Evolutionary conservation across 192 early-diverging fungal genomes (phyloP).

Genomic region (Coemansia erecta): DNA sequence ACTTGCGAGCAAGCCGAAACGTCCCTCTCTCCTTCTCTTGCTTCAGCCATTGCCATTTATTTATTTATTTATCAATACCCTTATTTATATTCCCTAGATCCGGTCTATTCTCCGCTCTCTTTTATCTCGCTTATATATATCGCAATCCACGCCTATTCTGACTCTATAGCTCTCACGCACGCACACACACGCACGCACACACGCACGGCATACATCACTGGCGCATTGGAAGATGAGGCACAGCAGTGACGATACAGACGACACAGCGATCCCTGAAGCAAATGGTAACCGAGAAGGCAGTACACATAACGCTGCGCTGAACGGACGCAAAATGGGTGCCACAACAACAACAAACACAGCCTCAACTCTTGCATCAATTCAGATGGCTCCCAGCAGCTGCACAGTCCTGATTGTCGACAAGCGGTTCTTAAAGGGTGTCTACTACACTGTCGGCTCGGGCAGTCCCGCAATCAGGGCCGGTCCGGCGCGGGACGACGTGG

Average conservation of each 20-base stretch:
- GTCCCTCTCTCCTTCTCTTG: background rate
- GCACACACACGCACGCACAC: background rate
- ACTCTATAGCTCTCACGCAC: background rate
- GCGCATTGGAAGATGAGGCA: background rate
- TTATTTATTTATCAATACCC: background rate
- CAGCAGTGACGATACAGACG: conserved; percentile 7
- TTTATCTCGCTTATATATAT: too few species aligned
- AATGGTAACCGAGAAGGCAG: background rate
- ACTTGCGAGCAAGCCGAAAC: too few species aligned
- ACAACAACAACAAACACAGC: conserved; percentile 16
- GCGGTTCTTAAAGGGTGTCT: conserved; percentile 47
- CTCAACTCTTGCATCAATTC: conserved; percentile 21
- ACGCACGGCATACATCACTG: background rate
- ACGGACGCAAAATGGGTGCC: conserved; percentile 8
- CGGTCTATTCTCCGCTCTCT: too few species aligned
- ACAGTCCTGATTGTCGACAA: conserved; percentile 52
- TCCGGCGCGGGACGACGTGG: conserved; percentile 49
- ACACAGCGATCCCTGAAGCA: background rate
- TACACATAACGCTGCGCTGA: background rate
- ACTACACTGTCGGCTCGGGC: conserved; percentile 34
- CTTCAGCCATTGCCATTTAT: background rate
- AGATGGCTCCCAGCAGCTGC: conserved; percentile 50
- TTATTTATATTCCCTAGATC: too few species aligned
- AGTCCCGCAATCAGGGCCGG: conserved; percentile 40
- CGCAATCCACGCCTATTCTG: too few species aligned